These are phyloP conservation scores for Fusarium sp. DNA, from an alignment of 2,329 filamentous ascomycete species.

Conservation along the genomic window DNA sequence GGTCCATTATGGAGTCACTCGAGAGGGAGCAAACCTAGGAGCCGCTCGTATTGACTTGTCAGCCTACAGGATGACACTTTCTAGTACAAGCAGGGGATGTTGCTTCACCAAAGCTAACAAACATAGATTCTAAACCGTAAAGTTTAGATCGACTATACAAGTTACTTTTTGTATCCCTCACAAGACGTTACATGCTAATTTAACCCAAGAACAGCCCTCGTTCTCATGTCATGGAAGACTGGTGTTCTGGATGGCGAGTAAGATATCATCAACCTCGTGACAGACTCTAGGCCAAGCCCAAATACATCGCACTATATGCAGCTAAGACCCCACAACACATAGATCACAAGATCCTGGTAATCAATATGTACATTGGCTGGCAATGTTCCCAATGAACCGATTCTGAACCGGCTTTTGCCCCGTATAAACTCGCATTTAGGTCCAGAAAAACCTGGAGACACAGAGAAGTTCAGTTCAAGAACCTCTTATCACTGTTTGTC, in stretches of 20 bases:
- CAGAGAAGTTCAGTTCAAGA: background rate
- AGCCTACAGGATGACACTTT: too few species aligned
- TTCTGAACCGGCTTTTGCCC: background rate
- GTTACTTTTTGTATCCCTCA: too few species aligned
- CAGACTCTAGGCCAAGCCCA: background rate
- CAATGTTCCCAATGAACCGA: background rate
- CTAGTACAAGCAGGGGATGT: background rate
- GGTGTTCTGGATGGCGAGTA: background rate
- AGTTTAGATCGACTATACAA: background rate
- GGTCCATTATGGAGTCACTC: too few species aligned
- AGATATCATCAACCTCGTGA: background rate
- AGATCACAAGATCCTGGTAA: too few species aligned
- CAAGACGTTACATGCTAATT: background rate
- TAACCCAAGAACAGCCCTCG: too few species aligned
- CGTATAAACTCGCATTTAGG: background rate
- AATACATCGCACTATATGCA: background rate
- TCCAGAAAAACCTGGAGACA: background rate
- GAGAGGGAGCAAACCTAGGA: background rate
- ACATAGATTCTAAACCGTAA: background rate
- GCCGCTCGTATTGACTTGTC: too few species aligned
- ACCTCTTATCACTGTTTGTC: background rate
- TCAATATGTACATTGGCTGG: background rate
- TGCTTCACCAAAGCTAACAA: background rate
- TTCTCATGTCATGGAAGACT: background rate
- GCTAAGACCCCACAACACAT: background rate